Percentiles rank a stretch among this genome's conserved stretches.
phyloP scores from a whole-genome alignment of 192 early-diverging fungal genomes.

The Bifiguratus adelaidae region DNA sequence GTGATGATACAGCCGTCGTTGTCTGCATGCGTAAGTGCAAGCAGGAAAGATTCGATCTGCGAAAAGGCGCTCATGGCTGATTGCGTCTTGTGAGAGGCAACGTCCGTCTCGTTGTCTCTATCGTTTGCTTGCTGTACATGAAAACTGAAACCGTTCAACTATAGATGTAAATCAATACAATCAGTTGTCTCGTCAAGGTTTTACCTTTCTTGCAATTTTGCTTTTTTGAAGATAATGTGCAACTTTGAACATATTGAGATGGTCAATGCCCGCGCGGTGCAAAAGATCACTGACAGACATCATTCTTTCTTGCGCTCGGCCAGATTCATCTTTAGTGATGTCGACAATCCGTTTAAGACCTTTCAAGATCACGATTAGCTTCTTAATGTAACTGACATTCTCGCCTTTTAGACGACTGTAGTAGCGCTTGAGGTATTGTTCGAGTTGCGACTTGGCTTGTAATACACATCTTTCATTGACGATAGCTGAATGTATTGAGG shows the following conservation, averaged over 20 bases:
- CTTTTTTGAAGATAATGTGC: slow-evolving; percentile 56
- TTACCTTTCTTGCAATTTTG: slow-evolving; percentile 53
- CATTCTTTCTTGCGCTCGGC: slow-evolving; percentile 15
- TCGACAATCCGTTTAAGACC: slow-evolving; percentile 20
- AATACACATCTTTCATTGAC: slow-evolving; percentile 39
- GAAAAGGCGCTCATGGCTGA: slow-evolving; percentile 26
- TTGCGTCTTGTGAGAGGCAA: background rate
- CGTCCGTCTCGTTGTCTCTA: background rate
- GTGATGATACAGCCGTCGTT: slow-evolving; percentile 61
- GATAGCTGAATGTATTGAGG: slow-evolving; percentile 52
- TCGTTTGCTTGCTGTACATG: slow-evolving; percentile 9
- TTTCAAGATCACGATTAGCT: slow-evolving; percentile 53
- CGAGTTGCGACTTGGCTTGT: slow-evolving; percentile 41
- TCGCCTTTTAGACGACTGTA: slow-evolving; percentile 51
- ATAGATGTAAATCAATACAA: background rate
- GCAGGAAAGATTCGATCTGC: slow-evolving; percentile 39
- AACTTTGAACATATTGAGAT: slow-evolving; percentile 78
- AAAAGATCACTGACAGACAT: slow-evolving; percentile 59
- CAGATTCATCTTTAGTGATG: background rate
- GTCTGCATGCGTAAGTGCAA: slow-evolving; percentile 45
- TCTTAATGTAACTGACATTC: slow-evolving; percentile 69
- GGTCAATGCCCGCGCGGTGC: slow-evolving; percentile 52
- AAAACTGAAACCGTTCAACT: slow-evolving; percentile 43
- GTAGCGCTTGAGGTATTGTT: slow-evolving; percentile 60
- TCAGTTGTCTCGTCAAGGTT: slow-evolving; percentile 1